Evolutionary conservation across 768 basidiomycete species (phyloP), one percentile per base, ranked within the genome.

Genomic region (Tulasnella sp.): DNA sequence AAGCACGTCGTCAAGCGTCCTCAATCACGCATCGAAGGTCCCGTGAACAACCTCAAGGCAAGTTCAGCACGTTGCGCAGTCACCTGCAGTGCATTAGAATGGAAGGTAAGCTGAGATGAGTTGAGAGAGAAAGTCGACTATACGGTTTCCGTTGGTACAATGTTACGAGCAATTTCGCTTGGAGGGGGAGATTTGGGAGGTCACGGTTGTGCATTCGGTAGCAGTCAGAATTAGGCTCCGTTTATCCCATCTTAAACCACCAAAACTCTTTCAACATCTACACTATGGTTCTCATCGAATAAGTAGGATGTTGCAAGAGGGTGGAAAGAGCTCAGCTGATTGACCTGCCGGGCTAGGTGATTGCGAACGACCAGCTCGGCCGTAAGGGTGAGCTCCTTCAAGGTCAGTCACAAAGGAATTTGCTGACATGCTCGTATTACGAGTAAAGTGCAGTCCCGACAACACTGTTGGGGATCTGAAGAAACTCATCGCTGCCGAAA

Each of bases 401-500:
- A 60, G 58, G 24, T 28, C n/a, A 12, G 31, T 28, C 22, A 20
- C 48, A 41, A 37, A n/a, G 69, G 46, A 82, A 37, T 76, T 78
- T 75, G 34, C 48, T 58, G 31, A 60, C 60, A 48, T 22, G 16
- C 12, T 80, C 76, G 41, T 82, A 98, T 97, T 98, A 81, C 93
- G 95, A 82, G 96, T 98, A 84, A 98, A 98, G 87, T 98, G 97
- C 88, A 93, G 92, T 86, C 91, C 95, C 5, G 93, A 97, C 20
- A 97, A 99, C 85, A 99, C 98, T 1, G 95, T 99, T 48, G 97
- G 97, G 69, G 97, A 98, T 85, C 89, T 99, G 82, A 99, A 99
- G 90, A 94, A 93, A 86, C 92, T 99, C 81, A 98, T 99, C 83
- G 97, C 93, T 1, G 97, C 96, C 0, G 98, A 99, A 86, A 98